A percentile compares a stretch with the other conserved stretches of the same genome.
These are phyloP conservation scores for Tricholoma furcatifolium DNA, from an alignment of 768 basidiomycete genomes.

Conservation along the genomic window DNA sequence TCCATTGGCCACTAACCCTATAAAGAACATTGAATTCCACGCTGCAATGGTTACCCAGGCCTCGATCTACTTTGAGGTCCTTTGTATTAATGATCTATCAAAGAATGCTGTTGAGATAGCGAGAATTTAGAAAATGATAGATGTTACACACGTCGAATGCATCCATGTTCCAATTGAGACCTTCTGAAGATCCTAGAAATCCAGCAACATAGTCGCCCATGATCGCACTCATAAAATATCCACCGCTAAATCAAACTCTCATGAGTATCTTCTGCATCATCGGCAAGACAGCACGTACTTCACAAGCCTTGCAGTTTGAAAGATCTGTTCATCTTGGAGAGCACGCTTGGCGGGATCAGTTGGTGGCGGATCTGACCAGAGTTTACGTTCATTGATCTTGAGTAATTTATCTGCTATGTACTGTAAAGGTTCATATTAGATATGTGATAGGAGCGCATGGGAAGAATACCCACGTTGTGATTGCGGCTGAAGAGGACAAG, in stretches of 20 bases:
- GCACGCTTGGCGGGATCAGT: constrained; percentile 22
- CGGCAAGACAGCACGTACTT: constrained; percentile 34
- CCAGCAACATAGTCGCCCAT: constrained; percentile 59
- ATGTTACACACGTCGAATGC: constrained; percentile 36
- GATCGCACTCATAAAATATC: constrained; percentile 53
- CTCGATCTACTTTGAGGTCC: constrained; percentile 38
- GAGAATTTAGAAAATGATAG: background rate
- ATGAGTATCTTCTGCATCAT: background rate
- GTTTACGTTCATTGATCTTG: constrained; percentile 52
- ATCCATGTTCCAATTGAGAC: constrained; percentile 51
- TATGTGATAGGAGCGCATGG: background rate
- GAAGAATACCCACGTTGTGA: constrained; percentile 44
- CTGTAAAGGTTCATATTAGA: constrained; percentile 23
- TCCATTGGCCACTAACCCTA: constrained; percentile 29
- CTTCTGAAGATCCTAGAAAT: constrained; percentile 54
- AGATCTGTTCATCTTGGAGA: constrained; percentile 55
- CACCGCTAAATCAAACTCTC: constrained; percentile 30
- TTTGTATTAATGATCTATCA: constrained; percentile 33
- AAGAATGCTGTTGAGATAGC: background rate
- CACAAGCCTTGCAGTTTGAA: constrained; percentile 52
- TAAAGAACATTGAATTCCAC: constrained; percentile 62
- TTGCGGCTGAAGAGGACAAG: constrained; percentile 56
- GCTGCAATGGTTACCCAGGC: constrained; percentile 63
- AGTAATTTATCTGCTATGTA: constrained; percentile 52
- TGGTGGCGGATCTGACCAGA: constrained; percentile 43